Base-by-base conservation (phyloP, 2,329 filamentous ascomycete genomes). In the Ascochyta pisi region DNA sequence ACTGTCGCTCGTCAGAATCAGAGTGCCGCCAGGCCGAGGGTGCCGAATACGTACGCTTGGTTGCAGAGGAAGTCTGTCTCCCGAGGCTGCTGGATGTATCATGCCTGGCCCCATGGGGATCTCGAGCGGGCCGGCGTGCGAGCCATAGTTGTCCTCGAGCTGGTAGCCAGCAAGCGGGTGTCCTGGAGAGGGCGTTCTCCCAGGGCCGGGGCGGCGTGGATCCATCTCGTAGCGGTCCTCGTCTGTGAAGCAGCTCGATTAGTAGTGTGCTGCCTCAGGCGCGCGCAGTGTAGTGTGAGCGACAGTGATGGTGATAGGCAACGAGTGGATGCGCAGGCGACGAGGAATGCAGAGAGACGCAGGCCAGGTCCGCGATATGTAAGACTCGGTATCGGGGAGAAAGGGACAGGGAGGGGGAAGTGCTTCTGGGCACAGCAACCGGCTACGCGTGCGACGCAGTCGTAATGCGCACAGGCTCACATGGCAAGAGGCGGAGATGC, bases 11-110 rank as follows among this genome's bases (percentile, higher is more conserved):
- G 57, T 70, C 54, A 65, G 64, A 49, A 8, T 31, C 2, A 10
- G 13, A 1, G 9, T 24, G 13, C 38, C 9, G 13, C 24, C 38
- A 8, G 19, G 31, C 31, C 12, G 2, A 24, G 16, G 31, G 5
- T 34, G 15, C 6, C 26, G 31, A 37, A 26, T 26, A 84, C 89
- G 81, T 77, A 94, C 90, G 53, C 93, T 94, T 45, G 92, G 91
- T 75, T 97, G 93, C 62, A 93, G 83, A 54, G 89, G 86, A 47
- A 98, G 81, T 54, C 88, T 84, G 77, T 98, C 94, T 68, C 86
- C 88, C 1, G 89, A 86, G 19, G 86, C 88, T 56, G 80, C 77
- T 19, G 53, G 53, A 29, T 56, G 53, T 45, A 75, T 76, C 26
- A 80, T 76, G 42, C 82, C 78, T 52, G 84, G 83, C 4, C 84